Percentiles rank a stretch among this genome's conserved stretches.
These are phyloP conservation scores for Talaromyces ruber DNA, from an alignment of 495 filamentous ascomycete genomes.

Conservation along the genomic window DNA sequence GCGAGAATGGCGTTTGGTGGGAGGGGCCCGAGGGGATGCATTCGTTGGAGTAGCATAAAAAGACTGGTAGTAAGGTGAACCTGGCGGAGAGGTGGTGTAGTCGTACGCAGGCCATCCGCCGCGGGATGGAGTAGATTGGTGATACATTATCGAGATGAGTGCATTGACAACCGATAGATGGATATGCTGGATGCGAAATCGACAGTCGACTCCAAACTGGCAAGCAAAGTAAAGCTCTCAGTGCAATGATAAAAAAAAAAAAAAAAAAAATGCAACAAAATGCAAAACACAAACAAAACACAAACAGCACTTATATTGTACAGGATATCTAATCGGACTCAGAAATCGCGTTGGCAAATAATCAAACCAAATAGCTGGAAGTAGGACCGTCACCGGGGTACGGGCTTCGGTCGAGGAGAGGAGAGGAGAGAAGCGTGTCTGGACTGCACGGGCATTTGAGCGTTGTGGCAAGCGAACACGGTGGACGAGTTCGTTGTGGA, in stretches of 20 bases:
- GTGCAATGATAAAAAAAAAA: slow-evolving; percentile 8
- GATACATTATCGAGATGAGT: slow-evolving; percentile 38
- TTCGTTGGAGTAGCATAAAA: slow-evolving; percentile 27
- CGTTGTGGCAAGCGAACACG: slow-evolving; percentile 21
- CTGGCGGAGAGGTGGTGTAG: slow-evolving; percentile 42
- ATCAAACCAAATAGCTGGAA: slow-evolving; percentile 1
- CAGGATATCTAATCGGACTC: slow-evolving; percentile 31
- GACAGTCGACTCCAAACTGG: slow-evolving; percentile 10
- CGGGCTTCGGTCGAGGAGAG: slow-evolving; percentile 35
- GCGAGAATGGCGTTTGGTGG: slow-evolving; percentile 36
- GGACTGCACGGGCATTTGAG: slow-evolving; percentile 42
- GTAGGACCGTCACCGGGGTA: slow-evolving; percentile 28
- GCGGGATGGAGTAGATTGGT: slow-evolving; percentile 37
- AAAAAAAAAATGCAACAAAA: slow-evolving; percentile 14
- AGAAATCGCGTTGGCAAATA: neutral
- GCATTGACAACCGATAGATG: slow-evolving; percentile 15
- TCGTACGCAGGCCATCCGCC: slow-evolving; percentile 43
- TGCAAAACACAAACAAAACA: slow-evolving; percentile 13
- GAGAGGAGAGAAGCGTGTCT: slow-evolving; percentile 29
- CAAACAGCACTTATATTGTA: slow-evolving; percentile 38
- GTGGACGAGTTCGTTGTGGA: slow-evolving; percentile 1
- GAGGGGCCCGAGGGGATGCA: slow-evolving; percentile 26
- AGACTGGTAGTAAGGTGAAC: slow-evolving; percentile 41
- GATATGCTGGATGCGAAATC: neutral
- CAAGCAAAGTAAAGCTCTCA: neutral